These are phyloP conservation scores for Pleurotus citrinopileatus DNA, from an alignment of 768 basidiomycete genomes.

Conservation along the genomic window DNA sequence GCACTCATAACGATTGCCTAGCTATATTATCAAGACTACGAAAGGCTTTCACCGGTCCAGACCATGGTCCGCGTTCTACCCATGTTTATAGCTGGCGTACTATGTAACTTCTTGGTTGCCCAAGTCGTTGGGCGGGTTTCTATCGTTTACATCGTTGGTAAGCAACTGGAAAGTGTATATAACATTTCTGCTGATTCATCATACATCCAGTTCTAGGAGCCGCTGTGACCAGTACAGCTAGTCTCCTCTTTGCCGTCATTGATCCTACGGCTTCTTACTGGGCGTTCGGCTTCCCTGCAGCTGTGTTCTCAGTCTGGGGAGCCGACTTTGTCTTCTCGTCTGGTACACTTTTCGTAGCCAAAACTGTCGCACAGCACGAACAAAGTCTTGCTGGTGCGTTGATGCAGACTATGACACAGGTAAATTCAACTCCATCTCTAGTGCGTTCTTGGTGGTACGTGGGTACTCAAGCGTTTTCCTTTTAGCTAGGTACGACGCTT, in stretches of 20 bases:
- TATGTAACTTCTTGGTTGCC: conserved; percentile 53
- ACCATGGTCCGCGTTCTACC: conserved; percentile 56
- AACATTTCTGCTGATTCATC: too few relatives aligned
- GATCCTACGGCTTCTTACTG: conserved; percentile 45
- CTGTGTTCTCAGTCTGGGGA: conserved; percentile 51
- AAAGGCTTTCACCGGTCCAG: conserved; percentile 40
- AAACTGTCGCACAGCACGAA: conserved; percentile 47
- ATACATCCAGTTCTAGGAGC: conserved; percentile 40
- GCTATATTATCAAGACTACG: conserved; percentile 58
- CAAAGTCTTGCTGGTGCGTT: conserved; percentile 58
- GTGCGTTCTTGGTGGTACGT: too few relatives aligned
- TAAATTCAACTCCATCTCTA: conserved; percentile 18
- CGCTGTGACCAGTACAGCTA: conserved; percentile 41
- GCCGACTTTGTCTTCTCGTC: conserved; percentile 59
- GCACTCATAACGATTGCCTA: too few relatives aligned
- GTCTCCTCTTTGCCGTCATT: conserved; percentile 55
- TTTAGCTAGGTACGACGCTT: conserved; percentile 54
- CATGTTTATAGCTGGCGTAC: conserved; percentile 49
- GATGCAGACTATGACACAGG: conserved; percentile 62
- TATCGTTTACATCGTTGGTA: conserved; percentile 45
- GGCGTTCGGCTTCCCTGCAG: conserved; percentile 61
- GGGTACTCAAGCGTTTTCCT: too few relatives aligned
- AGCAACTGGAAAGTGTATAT: too few relatives aligned
- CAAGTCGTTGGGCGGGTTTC: conserved; percentile 42
- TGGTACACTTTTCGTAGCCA: conserved; percentile 57